phyloP scores from a whole-genome alignment of 2,329 filamentous ascomycete species.

The Pseudophaeomoniella oleicola region DNA sequence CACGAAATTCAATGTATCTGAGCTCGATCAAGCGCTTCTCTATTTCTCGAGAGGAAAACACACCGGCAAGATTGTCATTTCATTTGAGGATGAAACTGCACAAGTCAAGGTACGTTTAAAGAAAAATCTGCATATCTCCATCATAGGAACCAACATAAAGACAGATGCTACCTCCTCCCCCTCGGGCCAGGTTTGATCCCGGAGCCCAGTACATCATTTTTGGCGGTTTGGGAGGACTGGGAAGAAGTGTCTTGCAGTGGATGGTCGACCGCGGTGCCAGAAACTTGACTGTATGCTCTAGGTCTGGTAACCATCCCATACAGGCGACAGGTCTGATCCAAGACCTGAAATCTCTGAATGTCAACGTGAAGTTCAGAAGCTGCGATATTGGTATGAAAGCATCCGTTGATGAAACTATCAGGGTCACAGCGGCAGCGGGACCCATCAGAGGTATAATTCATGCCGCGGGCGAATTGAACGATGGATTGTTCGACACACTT shows the following conservation, averaged over 20 bases:
- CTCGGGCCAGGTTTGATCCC: background rate
- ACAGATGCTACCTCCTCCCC: too few species aligned
- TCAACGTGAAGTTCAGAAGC: constrained; percentile 6
- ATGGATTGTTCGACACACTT: constrained; percentile 15
- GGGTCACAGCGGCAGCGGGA: background rate
- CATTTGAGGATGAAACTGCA: too few species aligned
- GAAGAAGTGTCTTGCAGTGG: constrained; percentile 11
- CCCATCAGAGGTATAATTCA: constrained; percentile 16
- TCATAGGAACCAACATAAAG: too few species aligned
- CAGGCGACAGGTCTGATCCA: background rate
- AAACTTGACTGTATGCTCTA: constrained; percentile 10
- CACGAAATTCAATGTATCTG: too few species aligned
- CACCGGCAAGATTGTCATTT: constrained; percentile 27
- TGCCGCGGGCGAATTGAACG: constrained; percentile 12
- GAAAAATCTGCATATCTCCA: too few species aligned
- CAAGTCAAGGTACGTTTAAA: too few species aligned
- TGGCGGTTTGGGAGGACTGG: constrained; percentile 13
- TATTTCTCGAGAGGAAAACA: constrained; percentile 21
- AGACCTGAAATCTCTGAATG: constrained; percentile 4
- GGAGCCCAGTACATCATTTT: background rate
- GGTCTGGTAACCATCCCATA: background rate
- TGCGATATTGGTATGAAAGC: constrained; percentile 13
- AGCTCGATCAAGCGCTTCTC: constrained; percentile 15
- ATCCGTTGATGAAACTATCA: background rate
- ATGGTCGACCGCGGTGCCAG: constrained; percentile 14